Percentiles rank a stretch among this genome's conserved stretches.
Evolutionary conservation across 2,329 filamentous ascomycete genomes (phyloP).

Genomic region (Diaporthe sp.): DNA sequence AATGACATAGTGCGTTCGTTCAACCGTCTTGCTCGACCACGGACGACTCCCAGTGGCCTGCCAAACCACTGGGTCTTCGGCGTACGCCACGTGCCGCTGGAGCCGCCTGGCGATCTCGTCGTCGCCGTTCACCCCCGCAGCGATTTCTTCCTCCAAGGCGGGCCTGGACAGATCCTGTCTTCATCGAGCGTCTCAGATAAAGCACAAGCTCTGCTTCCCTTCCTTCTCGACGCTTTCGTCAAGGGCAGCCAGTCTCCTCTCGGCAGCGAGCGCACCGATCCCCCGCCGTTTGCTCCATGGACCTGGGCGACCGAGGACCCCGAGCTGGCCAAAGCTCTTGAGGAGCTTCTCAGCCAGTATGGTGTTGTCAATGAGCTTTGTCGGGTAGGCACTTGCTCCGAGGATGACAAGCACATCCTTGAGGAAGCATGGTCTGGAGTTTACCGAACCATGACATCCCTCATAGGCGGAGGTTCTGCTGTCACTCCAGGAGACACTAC

Average conservation of each 20-base stretch:
- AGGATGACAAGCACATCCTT: not conserved
- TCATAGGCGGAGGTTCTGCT: not conserved
- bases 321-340: not conserved
- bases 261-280: not conserved
- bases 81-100: not conserved
- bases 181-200: not conserved
- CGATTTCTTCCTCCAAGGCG: rapidly evolving
- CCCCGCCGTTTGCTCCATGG: not conserved
- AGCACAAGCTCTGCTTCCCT: not conserved
- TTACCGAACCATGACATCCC: not conserved
- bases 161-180: not conserved
- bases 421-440: not conserved
- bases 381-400: not conserved
- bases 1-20: not conserved
- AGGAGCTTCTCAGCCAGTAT: not conserved
- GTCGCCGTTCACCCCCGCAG: not conserved
- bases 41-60: not conserved
- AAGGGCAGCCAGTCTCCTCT: not conserved
- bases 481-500: not conserved
- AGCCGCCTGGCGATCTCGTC: not conserved
- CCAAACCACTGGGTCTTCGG: constrained; percentile 22
- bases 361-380: not conserved
- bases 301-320: not conserved
- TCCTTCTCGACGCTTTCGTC: not conserved
- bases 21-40: not conserved